Evolutionary conservation across 208 protist genomes (phyloP), one percentile per base, ranked within the genome.

Genomic region (Plasmodiophora brassicae): DNA sequence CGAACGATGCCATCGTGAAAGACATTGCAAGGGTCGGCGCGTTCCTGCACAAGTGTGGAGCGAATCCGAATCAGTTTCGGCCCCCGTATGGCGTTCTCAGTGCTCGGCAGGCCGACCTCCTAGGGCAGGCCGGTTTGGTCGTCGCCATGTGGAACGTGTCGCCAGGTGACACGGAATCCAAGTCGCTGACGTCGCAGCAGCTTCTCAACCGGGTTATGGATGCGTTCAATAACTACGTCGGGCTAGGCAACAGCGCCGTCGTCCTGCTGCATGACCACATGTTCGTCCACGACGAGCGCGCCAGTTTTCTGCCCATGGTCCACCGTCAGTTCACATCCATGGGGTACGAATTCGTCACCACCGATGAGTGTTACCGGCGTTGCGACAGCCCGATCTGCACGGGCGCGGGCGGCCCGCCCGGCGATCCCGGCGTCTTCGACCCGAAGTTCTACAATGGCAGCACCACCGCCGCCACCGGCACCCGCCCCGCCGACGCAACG

Each of bases 171-270:
- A 78, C 32, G 32, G 5, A 5, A 5, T 28, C 20, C 25, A 78
- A 78, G n/a, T 36, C 5, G 5, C 10, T 44, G n/a, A 38, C 14
- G 14, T n/a, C 10, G 65, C 10, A 78, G 5, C 5, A 78, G n/a
- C 10, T 78, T 78, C 41, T 78, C n/a, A 38, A 78, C 14, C 14
- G 14, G 32, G 14, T 5, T 14, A 14, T n/a, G 65, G 41, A 78
- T 36, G 65, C 32, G 32, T 78, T 78, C 65, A 8, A 78, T n/a
- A 32, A 78, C 32, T 44, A 32, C n/a, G 65, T 78, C 14, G 65
- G 65, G 5, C 10, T 78, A 8, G 65, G 65, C 32, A 78, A 78
- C 65, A 32, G 65, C 65, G 65, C 65, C 65, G n/a, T 78, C 65
- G 20, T 5, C 10, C 41, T 32, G 65, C n/a, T 78, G 65, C 65